Conservation (phyloP, 1,284 basidiomycete species). For the Cryptococcus sp. region DNA sequence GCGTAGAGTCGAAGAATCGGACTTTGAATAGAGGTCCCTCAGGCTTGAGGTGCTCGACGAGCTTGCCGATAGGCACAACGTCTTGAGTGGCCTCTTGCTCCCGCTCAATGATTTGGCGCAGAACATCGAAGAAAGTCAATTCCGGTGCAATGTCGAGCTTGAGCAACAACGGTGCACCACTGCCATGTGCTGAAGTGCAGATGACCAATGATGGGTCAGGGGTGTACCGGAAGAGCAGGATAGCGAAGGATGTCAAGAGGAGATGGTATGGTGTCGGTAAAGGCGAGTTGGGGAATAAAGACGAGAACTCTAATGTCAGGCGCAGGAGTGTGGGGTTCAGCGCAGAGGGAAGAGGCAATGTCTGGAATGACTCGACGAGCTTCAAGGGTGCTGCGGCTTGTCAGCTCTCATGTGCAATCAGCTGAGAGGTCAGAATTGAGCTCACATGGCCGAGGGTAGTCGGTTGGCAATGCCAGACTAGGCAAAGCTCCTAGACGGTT, state of each 20-base stretch:
- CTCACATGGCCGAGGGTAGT: slow-evolving; percentile 80
- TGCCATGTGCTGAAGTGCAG: slow-evolving; percentile 78
- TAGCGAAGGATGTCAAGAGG: slow-evolving; percentile 84
- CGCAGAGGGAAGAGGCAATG: slow-evolving; percentile 61
- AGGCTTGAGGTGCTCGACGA: slow-evolving; percentile 71
- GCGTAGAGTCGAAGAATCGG: slow-evolving; percentile 82
- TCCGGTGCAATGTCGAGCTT: slow-evolving; percentile 80
- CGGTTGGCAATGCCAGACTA: slow-evolving; percentile 89
- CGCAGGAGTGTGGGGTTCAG: slow-evolving; percentile 49
- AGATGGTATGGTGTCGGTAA: slow-evolving; percentile 87
- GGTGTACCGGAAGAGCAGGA: slow-evolving; percentile 91
- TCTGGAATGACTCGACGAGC: slow-evolving; percentile 75
- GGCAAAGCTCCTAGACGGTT: slow-evolving; percentile 65
- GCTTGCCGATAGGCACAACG: slow-evolving; percentile 75
- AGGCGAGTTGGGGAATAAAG: slow-evolving; percentile 39
- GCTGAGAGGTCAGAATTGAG: not conserved
- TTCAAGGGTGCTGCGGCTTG: slow-evolving; percentile 60
- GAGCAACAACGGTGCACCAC: slow-evolving; percentile 78
- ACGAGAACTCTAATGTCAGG: slow-evolving; percentile 72
- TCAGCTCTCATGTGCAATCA: not conserved
- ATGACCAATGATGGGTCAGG: slow-evolving; percentile 94
- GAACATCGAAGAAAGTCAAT: slow-evolving; percentile 89
- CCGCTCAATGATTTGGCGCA: slow-evolving; percentile 61
- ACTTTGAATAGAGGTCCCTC: slow-evolving; percentile 78
- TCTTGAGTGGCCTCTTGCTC: slow-evolving; percentile 84